Conservation (phyloP, 2,329 filamentous ascomycete genomes). For the Claviceps sp. region DNA sequence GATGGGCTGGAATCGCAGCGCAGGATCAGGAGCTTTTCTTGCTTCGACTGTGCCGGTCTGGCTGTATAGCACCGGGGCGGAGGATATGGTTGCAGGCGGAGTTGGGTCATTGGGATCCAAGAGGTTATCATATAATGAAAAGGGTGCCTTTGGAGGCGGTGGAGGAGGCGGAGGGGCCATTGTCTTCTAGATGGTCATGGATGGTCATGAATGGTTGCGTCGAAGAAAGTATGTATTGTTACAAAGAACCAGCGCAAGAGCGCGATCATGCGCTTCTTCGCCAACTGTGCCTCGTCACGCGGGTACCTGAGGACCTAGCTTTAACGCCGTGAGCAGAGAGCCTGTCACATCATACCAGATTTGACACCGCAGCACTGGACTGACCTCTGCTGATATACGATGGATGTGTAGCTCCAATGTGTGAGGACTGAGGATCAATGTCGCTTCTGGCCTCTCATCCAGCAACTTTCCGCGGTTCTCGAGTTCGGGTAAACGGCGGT, state of each 20-base stretch:
- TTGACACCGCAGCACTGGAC: neutral
- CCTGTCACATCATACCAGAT: neutral
- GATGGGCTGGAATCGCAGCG: conserved; percentile 77
- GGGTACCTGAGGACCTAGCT: neutral
- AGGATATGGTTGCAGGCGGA: conserved; percentile 54
- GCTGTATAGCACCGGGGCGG: conserved; percentile 61
- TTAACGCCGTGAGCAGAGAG: neutral
- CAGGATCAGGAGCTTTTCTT: conserved; percentile 47
- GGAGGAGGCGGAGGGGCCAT: conserved; percentile 22
- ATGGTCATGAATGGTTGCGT: neutral
- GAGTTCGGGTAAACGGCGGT: neutral
- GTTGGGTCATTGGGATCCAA: conserved; percentile 45
- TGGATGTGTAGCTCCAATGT: neutral
- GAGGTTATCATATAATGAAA: conserved; percentile 77
- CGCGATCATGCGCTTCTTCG: neutral
- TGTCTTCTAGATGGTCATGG: conserved; percentile 8
- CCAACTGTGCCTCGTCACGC: neutral
- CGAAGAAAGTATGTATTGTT: neutral
- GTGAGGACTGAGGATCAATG: neutral
- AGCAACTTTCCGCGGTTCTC: neutral
- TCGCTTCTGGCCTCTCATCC: neutral
- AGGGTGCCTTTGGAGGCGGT: conserved; percentile 30
- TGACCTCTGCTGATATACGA: neutral
- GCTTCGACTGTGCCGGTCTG: conserved; percentile 34
- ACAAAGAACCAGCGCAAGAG: neutral